Evolutionary conservation across 495 filamentous ascomycete genomes (phyloP), one percentile per base, ranked within the genome.

Genomic region (Talaromyces liani): DNA sequence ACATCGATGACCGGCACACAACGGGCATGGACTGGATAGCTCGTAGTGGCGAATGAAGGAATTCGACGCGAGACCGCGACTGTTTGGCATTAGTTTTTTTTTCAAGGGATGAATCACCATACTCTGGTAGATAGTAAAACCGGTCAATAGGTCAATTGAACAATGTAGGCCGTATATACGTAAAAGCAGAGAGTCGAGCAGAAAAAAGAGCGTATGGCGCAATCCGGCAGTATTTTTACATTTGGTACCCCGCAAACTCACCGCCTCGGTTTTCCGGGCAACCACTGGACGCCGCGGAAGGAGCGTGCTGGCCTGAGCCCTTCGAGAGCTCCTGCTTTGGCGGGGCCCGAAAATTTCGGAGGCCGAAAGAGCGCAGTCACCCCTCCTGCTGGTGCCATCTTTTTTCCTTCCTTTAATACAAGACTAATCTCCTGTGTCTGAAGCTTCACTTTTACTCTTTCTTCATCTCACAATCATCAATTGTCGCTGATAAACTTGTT

Each of bases 291-390:
- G 27, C 27, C 49, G 49, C 49, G 49, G 49, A 24, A 54, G 49
- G 49, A 22, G 49, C 49, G 47, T 18, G n/a, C 47, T 51, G 6
- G 47, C 47, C 47, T 22, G 16, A 20, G 18, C 49, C 18, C 53
- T 27, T 3, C 12, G 20, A 24, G 27, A 56, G 53, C 53, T 56
- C 53, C 53, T 58, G 56, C 31, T 58, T 58, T 58, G 56, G 56
- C 56, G 56, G 56, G 56, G 56, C 56, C 56, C 56, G 56, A 58
- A 58, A 58, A 36, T 58, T 58, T 58, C 56, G 56, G 56, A 58
- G 27, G 31, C 56, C 56, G 56, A 58, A 24, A 58, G 18, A 33
- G 4, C 24, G 29, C 29, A 49, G 45, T 49, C 45, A 49, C n/a
- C 45, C 53, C 53, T 27, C 53, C 53, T 27, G 53, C 56, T 14